Evolutionary conservation across 768 basidiomycete genomes (phyloP), one percentile per base, ranked within the genome.

Genomic region (Mycena galopus): DNA sequence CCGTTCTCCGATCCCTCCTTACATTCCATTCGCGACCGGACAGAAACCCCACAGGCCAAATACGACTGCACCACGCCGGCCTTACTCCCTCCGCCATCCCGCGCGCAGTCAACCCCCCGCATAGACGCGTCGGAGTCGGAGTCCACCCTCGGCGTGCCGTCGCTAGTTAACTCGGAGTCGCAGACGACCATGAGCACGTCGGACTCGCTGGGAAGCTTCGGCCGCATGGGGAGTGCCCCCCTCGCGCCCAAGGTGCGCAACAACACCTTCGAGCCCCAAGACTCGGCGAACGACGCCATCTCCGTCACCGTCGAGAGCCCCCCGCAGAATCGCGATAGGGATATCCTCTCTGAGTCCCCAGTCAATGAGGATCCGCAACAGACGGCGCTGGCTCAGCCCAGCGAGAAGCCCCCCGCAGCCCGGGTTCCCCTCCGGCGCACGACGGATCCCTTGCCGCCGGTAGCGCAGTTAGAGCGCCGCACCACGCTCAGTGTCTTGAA

Each of bases 401-500:
- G 33, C 51, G 62, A 27, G 35, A 33, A 21, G 16, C 51, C n/a
- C 57, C 11, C 30, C 33, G 33, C 35, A 23, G n/a, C 55, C 12
- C 16, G 2, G 47, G 12, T 27, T 12, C 65, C 65, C 32, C 65
- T 4, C 39, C 66, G 66, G 65, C 66, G 66, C 44, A 50, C 30
- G 47, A 72, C 71, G 55, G 66, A 57, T 16, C 56, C 62, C 14
- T 7, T 27, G 23, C 25, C 59, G 17, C 12, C 16, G 59, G 65
- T 59, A 59, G 65, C 39, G 33, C 27, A 33, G 21, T 50, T 29
- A 16, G 27, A 72, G 71, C 25, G 60, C 75, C 55, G 32, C 76
- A 79, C 53, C 76, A 82, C 84, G 39, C 76, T 83, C 65, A 83
- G 81, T 57, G 82, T 84, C n/a, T 82, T 84, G 73, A 84, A 83